These are phyloP conservation scores for Calocera viscosa DNA, from an alignment of 768 basidiomycete genomes.

Conservation along the genomic window DNA sequence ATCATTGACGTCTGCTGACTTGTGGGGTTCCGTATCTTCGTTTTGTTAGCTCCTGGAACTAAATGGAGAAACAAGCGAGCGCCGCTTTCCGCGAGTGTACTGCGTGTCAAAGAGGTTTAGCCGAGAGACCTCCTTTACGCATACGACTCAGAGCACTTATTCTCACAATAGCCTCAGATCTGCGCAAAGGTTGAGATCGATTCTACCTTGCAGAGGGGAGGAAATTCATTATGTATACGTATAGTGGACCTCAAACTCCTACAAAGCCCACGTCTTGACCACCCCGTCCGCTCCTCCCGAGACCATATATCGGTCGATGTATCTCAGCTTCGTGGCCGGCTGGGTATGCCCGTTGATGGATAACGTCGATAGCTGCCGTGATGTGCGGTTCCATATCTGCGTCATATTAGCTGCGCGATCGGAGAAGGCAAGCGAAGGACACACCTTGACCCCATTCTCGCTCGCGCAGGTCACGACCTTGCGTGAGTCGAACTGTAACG, in stretches of 20 bases:
- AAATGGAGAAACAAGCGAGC: too few relatives aligned
- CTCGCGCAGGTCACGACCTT: conserved; percentile 88
- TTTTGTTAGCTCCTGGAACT: too few relatives aligned
- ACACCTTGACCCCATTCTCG: conserved; percentile 84
- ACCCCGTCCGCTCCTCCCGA: conserved; percentile 78
- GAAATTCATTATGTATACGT: not conserved
- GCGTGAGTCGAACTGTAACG: conserved; percentile 85
- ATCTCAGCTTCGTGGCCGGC: conserved; percentile 77
- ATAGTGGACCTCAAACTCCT: conserved; percentile 13
- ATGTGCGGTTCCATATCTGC: conserved; percentile 90
- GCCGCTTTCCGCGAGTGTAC: too few relatives aligned
- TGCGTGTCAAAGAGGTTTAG: too few relatives aligned
- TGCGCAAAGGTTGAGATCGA: too few relatives aligned
- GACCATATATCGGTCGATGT: conserved; percentile 91
- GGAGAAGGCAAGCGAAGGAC: conserved; percentile 12
- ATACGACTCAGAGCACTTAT: too few relatives aligned
- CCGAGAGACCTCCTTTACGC: too few relatives aligned
- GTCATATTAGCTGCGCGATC: not conserved
- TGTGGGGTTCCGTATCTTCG: too few relatives aligned
- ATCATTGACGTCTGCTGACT: too few relatives aligned
- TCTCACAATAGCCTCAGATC: too few relatives aligned
- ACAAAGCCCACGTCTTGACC: conserved; percentile 91
- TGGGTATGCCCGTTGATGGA: conserved; percentile 85
- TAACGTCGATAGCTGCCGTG: conserved; percentile 72
- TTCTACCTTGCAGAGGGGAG: not conserved